Evolutionary conservation across 306 rosid species (phyloP).

Genomic region (Pyrus bretschneideri): DNA sequence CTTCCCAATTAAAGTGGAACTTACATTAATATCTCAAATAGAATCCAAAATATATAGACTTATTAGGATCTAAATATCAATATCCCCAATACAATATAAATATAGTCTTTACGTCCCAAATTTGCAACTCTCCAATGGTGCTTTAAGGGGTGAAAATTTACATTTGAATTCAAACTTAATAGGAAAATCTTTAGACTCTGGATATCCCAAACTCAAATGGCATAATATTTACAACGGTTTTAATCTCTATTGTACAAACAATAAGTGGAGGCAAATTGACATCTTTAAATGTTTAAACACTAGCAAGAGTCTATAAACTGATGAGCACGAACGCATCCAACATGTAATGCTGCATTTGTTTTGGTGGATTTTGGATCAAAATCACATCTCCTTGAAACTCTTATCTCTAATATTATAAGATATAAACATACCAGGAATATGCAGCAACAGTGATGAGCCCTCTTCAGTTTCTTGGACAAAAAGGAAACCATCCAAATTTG

Average conservation of each 20-base stretch:
- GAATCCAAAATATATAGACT: too few species aligned
- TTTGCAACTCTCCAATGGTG: too few species aligned
- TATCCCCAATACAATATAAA: too few species aligned
- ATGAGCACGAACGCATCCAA: slow-evolving; percentile 6
- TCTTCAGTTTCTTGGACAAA: slow-evolving; percentile 10
- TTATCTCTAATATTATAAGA: slow-evolving; percentile 4
- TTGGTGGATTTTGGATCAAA: background rate
- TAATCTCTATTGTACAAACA: background rate
- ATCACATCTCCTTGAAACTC: slow-evolving; percentile 9
- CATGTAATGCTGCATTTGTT: background rate
- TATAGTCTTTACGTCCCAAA: too few species aligned
- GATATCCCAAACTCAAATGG: background rate
- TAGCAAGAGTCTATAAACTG: slow-evolving; percentile 12
- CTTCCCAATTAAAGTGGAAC: too few species aligned
- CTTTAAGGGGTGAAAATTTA: too few species aligned
- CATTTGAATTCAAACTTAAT: background rate
- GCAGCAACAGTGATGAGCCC: slow-evolving; percentile 12
- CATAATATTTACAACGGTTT: background rate
- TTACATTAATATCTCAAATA: too few species aligned
- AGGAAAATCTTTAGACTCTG: background rate
- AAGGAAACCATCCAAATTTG: background rate
- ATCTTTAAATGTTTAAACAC: background rate
- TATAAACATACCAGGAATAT: slow-evolving; percentile 14
- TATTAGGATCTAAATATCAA: background rate
- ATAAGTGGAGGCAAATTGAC: background rate